Base-by-base conservation (phyloP, 176 grass and related monocot genomes). In the Juncus inflexus region DNA sequence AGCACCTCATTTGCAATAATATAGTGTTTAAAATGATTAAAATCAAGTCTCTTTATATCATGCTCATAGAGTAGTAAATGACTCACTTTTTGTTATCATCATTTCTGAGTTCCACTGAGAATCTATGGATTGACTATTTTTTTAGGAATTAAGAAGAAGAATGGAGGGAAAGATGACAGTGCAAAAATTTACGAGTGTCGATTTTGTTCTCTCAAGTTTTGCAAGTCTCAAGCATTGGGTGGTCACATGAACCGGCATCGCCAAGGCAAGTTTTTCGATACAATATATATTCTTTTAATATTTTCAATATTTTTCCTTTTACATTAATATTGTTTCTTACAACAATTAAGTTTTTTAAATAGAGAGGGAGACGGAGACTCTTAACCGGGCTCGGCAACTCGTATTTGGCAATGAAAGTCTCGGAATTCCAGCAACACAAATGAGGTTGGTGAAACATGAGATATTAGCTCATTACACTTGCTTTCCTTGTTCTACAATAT, bases 241-340 rank as follows among this genome's bases (percentile, higher is more conserved):
- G 95, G 95, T 62, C 95, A 99, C 76, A 99, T 99, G 95, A 99
- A 99, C 69, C 74, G 95, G 50, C 95, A 99, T 73, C 83, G 95
- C 3, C 95, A 90, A 90, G 95, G 95, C 62, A 82, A 77, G 85
- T 70, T 28, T 37, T 63, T 61, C 40, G 9, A 55, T 6, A 15
- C 9, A 3, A 72, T 2, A 52, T 10, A 7, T 42, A 40, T 51
- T 12, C 28, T 19, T 9, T 9, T 74, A 35, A n/a, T 12, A 64
- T 55, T 67, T 38, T 37, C 6, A 4, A 1, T 65, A 70, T 28
- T 53, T 70, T n/a, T 13, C 47, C 37, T 65, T 40, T 14, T 40
- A 50, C 67, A 36, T 64, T 72, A 38, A 16, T 41, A 13, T n/a
- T 42, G 7, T 6, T 59, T 42, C 10, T 38, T 43, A 3, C 11